Conservation (phyloP, 805 yeast genomes). For the Cyberlindnera bimundalis region DNA sequence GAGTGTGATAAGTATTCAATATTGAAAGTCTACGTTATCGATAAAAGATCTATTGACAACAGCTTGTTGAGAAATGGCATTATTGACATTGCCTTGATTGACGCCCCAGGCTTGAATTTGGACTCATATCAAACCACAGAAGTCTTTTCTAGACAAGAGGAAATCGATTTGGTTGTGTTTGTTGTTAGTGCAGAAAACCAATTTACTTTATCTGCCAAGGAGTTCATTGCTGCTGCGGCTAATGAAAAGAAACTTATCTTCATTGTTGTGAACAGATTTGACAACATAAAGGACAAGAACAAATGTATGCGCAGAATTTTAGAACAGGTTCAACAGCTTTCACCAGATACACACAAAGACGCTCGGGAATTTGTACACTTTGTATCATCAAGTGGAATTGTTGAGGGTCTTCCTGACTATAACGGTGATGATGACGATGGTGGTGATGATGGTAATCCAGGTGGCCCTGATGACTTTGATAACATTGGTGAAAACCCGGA, state of each 20-base stretch:
- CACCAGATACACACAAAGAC: constrained; percentile 89
- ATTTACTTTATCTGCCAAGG: constrained; percentile 90
- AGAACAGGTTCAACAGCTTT: constrained; percentile 77
- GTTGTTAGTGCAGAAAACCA: constrained; percentile 97
- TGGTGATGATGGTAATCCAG: constrained; percentile 30
- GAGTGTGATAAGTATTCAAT: constrained; percentile 68
- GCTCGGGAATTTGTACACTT: constrained; percentile 92
- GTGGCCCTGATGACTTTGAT: constrained; percentile 25
- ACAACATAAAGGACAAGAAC: constrained; percentile 75
- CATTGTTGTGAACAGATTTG: constrained; percentile 91
- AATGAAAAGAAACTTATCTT: constrained; percentile 88
- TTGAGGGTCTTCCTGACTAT: constrained; percentile 34
- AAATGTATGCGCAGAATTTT: constrained; percentile 74
- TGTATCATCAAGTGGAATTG: constrained; percentile 61
- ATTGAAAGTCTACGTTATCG: constrained; percentile 79
- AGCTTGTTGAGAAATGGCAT: constrained; percentile 85
- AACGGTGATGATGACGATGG: constrained; percentile 36
- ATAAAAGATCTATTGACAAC: constrained; percentile 59
- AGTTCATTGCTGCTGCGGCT: constrained; percentile 86
- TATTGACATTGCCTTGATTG: constrained; percentile 87
- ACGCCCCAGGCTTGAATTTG: constrained; percentile 95
- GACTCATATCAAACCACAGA: constrained; percentile 94
- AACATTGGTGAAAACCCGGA: constrained; percentile 44
- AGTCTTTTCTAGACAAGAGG: constrained; percentile 93
- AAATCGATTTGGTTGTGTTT: constrained; percentile 92